Evolutionary conservation across 2,329 filamentous ascomycete species (phyloP), one percentile per base, ranked within the genome.

Genomic region (Anthostomella pinea): DNA sequence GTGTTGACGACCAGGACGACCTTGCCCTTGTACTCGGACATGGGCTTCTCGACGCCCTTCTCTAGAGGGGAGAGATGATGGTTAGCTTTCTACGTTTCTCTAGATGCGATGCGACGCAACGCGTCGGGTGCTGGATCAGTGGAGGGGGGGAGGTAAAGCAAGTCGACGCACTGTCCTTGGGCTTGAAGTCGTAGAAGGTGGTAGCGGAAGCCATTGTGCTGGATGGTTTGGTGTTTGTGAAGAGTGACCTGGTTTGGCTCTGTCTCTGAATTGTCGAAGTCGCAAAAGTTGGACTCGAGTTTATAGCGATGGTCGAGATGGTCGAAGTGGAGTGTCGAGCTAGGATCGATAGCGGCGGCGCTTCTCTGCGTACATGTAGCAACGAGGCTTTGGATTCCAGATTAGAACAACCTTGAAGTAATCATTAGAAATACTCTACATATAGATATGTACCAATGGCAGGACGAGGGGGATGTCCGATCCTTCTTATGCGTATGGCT

Each of bases 1-100:
- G 91, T 96, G 80, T 98, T 98, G 70, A 98, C 89, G 57, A 95
- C 75, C 43, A 98, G 83, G 54, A 97, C 80, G 52, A 97, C 91
- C 68, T 97, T 97, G 76, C 85, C 87, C 64, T 87, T 81, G 69
- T 88, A 86, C 44, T 82, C 67, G 51, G 70, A 59, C 49, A 97
- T 75, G 41, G 81, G 71, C 60, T 83, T 83, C 51, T 85, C 76
- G 38, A 78, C 60, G 64, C 88, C 89, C 63, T 81, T 83, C 62
- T 89, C 83, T 88, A 58, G 51, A 47, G 15, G 25, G 13, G 24
- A 32, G 39, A 28, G 28, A 31, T 39, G 27, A 44, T 35, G 7
- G 34, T 49, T 44, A 51, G 45, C 35, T 29, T 23, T 27, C 25
- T 27, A 8, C 5, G 11, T 2, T 8, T 27, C 13, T 27, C 13